Base-by-base conservation (phyloP, 2,329 filamentous ascomycete species). In the Aspergillus sp. region DNA sequence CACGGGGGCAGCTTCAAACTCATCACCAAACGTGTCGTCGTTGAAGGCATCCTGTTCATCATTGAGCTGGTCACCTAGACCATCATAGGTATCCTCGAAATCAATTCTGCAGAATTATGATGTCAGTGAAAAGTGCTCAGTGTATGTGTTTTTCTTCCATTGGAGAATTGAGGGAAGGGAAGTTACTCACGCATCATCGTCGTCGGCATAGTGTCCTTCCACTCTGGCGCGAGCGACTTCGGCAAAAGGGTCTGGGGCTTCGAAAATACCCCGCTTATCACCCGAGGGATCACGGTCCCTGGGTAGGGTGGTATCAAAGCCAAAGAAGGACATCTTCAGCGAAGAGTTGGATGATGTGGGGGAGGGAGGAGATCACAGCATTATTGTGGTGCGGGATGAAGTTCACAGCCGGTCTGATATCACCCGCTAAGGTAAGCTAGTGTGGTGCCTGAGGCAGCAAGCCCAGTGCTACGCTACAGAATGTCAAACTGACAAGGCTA, bases 1-100 rank as follows among this genome's bases (percentile, higher is more conserved):
- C 46, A 93, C 81, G 8, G 74, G 67, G 32, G 65, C 53, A 12
- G 65, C 61, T 12, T 65, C 70, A 31, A 67, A 70, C 45, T 73
- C 77, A 45, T 68, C 69, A 47, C 80, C 88, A 63, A 98, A 98
- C 2, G 93, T 98, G 64, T 97, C 93, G 58, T 97, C 89, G 67
- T 98, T 98, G 76, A 96, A 89, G 40, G 80, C 89, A 73, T 98
- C 93, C 60, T 91, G 88, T 13, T 87, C 85, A 64, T 98, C 91
- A 59, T 95, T 85, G 31, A 98, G 83, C 66, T 87, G 83, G 61
- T 95, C 87, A 44, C 90, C 93, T 33, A 98, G 76, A 12, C 91
- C 91, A 67, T 98, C 93, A 64, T 97, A 97, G 32, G 91, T 97
- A 63, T 98, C 90, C 58, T 98, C 93, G 57, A 97, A 98, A 58